phyloP scores from a whole-genome alignment of 192 early-diverging fungal species.

The Coemansia brasiliensis region DNA sequence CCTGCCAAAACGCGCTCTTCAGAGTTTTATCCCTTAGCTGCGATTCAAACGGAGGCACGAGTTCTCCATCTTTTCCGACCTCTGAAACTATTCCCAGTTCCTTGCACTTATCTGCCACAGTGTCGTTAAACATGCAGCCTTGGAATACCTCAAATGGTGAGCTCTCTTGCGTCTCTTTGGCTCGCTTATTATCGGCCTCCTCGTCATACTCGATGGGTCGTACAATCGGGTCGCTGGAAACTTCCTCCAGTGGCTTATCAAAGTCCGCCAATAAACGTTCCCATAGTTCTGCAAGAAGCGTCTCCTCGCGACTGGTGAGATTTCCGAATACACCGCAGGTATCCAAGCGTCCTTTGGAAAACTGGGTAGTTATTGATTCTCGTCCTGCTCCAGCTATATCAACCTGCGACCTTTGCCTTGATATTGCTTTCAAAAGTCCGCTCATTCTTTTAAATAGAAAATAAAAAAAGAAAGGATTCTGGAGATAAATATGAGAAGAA shows the following conservation, averaged over 20 bases:
- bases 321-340: constrained; percentile 33
- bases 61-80: constrained; percentile 11
- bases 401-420: constrained; percentile 35
- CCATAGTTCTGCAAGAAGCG: constrained; percentile 48
- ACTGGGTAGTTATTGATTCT: constrained; percentile 50
- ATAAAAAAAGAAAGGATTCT: no score
- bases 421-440: constrained; percentile 46
- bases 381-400: constrained; percentile 32
- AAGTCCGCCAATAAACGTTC: constrained; percentile 45
- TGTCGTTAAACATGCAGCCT: constrained; percentile 53
- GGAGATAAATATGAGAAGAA: background rate
- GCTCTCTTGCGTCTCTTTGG: constrained; percentile 29
- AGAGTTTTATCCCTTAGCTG: constrained; percentile 38
- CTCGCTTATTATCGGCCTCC: constrained; percentile 29
- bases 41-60: constrained; percentile 39
- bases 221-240: constrained; percentile 33
- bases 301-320: constrained; percentile 40
- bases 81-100: constrained; percentile 29
- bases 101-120: constrained; percentile 30
- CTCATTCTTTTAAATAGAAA: constrained; percentile 18
- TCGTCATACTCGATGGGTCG: constrained; percentile 42
- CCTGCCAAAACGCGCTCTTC: constrained; percentile 62
- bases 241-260: constrained; percentile 41
- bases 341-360: constrained; percentile 45
- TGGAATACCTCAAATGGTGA: constrained; percentile 47